Evolutionary conservation across 2,329 filamentous ascomycete species (phyloP).

Genomic region (Macrophomina tecta): DNA sequence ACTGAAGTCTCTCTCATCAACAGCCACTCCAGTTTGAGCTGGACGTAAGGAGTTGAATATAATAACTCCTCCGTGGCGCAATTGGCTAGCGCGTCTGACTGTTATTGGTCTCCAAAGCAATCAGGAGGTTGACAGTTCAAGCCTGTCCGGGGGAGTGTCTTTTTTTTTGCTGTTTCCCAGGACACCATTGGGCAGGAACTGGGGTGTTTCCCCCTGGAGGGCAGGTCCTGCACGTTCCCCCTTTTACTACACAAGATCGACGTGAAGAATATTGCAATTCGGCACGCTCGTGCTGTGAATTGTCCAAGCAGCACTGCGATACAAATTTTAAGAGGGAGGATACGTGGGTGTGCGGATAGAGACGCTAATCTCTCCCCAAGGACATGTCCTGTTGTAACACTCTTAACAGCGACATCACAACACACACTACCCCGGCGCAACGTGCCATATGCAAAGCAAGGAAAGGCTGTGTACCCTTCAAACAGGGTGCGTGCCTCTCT

Average conservation of each 20-base stretch:
- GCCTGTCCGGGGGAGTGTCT: constrained; percentile 27
- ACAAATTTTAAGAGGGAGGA: too few relatives aligned
- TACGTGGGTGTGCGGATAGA: too few relatives aligned
- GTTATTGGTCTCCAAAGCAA: constrained; percentile 47
- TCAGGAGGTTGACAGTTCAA: constrained; percentile 30
- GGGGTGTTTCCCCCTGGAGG: too few relatives aligned
- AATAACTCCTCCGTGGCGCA: constrained; percentile 47
- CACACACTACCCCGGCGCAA: not conserved
- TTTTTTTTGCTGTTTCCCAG: not conserved
- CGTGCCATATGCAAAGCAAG: not conserved
- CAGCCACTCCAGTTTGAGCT: constrained; percentile 4
- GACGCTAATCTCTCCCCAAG: too few relatives aligned
- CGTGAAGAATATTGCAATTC: too few relatives aligned
- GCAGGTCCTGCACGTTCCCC: too few relatives aligned
- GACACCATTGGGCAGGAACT: too few relatives aligned
- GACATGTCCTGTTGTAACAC: too few relatives aligned
- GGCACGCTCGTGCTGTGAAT: too few relatives aligned
- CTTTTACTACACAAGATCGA: too few relatives aligned
- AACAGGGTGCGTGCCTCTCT: constrained; percentile 12
- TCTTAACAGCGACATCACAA: too few relatives aligned
- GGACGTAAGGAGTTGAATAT: not conserved
- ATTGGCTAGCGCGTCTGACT: constrained; percentile 67
- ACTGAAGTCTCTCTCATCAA: not conserved
- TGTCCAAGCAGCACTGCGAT: too few relatives aligned
- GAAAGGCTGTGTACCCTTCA: not conserved